Percentiles rank a stretch among this genome's conserved stretches.
These are phyloP conservation scores for Endoconidiophora polonica DNA, from an alignment of 2,329 filamentous ascomycete species.

Conservation along the genomic window DNA sequence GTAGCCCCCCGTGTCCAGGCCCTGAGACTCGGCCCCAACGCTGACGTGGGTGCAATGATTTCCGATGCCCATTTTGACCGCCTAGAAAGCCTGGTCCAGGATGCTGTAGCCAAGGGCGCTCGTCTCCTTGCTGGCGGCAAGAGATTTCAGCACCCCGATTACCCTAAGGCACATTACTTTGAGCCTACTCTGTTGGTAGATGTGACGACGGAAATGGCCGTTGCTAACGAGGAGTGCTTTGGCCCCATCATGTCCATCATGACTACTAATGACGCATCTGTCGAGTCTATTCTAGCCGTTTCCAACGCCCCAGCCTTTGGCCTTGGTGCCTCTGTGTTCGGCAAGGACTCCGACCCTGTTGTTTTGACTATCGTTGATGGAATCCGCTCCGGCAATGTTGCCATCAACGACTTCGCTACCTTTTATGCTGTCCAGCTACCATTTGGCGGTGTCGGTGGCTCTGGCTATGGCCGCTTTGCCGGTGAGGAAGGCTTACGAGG, in stretches of 20 bases:
- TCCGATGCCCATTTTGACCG: slow-evolving; percentile 58
- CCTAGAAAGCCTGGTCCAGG: slow-evolving; percentile 59
- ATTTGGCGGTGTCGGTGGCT: slow-evolving; percentile 81
- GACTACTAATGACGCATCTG: slow-evolving; percentile 45
- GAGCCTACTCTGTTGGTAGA: slow-evolving; percentile 77
- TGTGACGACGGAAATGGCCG: slow-evolving; percentile 69
- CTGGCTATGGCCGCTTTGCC: slow-evolving; percentile 83
- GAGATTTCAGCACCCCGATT: slow-evolving; percentile 51
- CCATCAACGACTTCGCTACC: slow-evolving; percentile 86
- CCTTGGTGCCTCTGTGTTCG: slow-evolving; percentile 80
- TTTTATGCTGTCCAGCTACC: slow-evolving; percentile 90
- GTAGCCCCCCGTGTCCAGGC: slow-evolving; percentile 58
- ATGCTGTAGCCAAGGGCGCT: slow-evolving; percentile 66
- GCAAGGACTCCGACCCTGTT: slow-evolving; percentile 41
- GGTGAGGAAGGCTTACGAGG: slow-evolving; percentile 74
- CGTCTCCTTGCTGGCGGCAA: slow-evolving; percentile 66
- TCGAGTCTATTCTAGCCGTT: slow-evolving; percentile 50
- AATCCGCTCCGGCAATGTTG: slow-evolving; percentile 74
- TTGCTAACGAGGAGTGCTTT: slow-evolving; percentile 85
- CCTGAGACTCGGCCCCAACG: slow-evolving; percentile 58
- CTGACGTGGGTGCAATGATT: slow-evolving; percentile 83
- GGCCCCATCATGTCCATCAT: slow-evolving; percentile 80
- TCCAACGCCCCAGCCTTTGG: slow-evolving; percentile 77
- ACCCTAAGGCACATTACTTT: slow-evolving; percentile 81
- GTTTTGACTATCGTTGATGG: slow-evolving; percentile 48